Base-by-base conservation (phyloP, 768 basidiomycete species). In the Strobilomyces dryophilus region DNA sequence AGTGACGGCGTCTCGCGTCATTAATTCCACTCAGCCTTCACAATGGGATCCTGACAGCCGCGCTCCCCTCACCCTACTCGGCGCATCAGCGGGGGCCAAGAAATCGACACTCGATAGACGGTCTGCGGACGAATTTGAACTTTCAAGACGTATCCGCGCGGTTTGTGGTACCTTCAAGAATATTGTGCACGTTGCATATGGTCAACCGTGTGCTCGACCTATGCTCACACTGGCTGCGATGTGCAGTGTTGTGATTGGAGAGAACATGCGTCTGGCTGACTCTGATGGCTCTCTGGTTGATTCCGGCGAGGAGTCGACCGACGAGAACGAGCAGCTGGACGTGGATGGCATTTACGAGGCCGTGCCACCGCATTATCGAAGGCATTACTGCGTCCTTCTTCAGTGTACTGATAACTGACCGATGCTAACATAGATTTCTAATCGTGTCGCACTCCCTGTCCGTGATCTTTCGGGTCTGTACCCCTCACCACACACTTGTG, bases 141-240 rank as follows among this genome's bases (percentile, higher is more conserved):
- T 81, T 29, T 74, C 80, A 9, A 72, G 72, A 35, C 74, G 69
- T 29, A 73, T 83, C 9, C 73, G 81, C 60, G 78, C 78, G 14
- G 73, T 85, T 15, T 71, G 79, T n/a, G 79, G 79, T 55, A 76
- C 76, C 47, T 85, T 82, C 66, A 73, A 70, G 45, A 79, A 81
- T 51, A 62, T 84, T 41, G 68, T 78, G 4, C 59, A 76, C 34
- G 76, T 73, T 29, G 71, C 73, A 10, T 66, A 61, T 20, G 65
- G 56, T 51, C 51, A 43, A 24, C 35, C 42, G 50, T 51, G 45
- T 37, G 32, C 24, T 39, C 58, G 57, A 45, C 59, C 60, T 31
- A 61, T 74, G 14, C 68, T 70, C 21, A 67, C 73, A 48, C 68
- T 83, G 40, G 73, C 77, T 34, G 70, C 71, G 29, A 66, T 82